Evolutionary conservation across 2,329 filamentous ascomycete genomes (phyloP), one percentile per base, ranked within the genome.

Genomic region (Colletotrichum sp.): DNA sequence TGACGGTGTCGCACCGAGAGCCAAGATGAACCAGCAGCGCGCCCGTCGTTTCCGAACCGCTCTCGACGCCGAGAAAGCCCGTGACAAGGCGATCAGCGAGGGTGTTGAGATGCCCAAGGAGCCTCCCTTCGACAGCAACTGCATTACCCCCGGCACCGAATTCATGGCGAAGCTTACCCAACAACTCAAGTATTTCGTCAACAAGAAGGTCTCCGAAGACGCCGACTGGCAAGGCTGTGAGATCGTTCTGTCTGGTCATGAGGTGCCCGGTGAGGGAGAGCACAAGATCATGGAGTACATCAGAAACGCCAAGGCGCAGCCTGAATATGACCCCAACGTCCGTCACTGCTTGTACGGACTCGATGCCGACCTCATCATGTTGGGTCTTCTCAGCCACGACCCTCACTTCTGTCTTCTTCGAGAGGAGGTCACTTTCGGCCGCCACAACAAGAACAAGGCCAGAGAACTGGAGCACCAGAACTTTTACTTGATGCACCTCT

Each of bases 231-330:
- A 99, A 86, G 95, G 95, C 76, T 97, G 98, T 79, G 96, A 99
- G 83, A 93, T 99, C 80, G 96, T 99, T 69, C 90, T 99, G 75
- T 99, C 97, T 8, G 97, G 98, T 71, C 98, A 99, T 83, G 98
- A 99, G 85, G 96, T 99, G 30, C 97, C 97, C 8, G 97, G 97
- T 80, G 98, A 99, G 86, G 97, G 97, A 81, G 97, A 99, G 86
- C 97, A 99, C 89, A 99, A 99, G 88, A 98, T 99, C 86, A 99
- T 99, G 97, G 98, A 99, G 86, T 99, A 99, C 85, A 99, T 99
- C 85, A 94, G 97, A 80, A 95, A 98, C 85, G 95, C 97, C 77
- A 99, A 99, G 89, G 96, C 96, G 65, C 97, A 99, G 85, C 95
- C 95, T 3, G 92, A 93, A 78, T 99, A 99, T 85, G 93, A 98